phyloP scores from a whole-genome alignment of 169 alveolate species.

The Cryptosporidium bovis region DNA sequence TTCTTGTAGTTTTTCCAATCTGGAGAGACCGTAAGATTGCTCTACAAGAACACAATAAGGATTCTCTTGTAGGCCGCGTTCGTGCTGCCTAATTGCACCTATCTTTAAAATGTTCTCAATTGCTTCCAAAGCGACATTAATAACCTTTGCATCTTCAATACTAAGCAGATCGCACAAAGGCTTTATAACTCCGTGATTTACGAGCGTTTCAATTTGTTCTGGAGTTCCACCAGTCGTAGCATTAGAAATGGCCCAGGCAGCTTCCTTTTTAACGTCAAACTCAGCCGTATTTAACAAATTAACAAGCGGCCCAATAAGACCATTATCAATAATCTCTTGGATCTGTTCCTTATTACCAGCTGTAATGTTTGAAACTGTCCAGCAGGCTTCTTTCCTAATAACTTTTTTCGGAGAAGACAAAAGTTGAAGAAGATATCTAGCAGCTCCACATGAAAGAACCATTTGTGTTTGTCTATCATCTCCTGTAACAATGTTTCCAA shows the following conservation, averaged over 20 bases:
- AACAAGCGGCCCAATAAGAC: slow-evolving; percentile 86
- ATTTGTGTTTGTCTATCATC: slow-evolving; percentile 94
- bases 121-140: slow-evolving; percentile 92
- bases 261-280: slow-evolving; percentile 95
- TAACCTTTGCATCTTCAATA: slow-evolving; percentile 90
- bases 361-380: slow-evolving; percentile 96
- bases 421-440: slow-evolving; percentile 85
- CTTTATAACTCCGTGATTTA: slow-evolving; percentile 90
- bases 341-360: slow-evolving; percentile 92
- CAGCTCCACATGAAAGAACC: slow-evolving; percentile 92
- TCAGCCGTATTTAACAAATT: slow-evolving; percentile 89
- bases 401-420: slow-evolving; percentile 89
- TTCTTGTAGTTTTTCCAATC: slow-evolving; percentile 82
- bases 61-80: slow-evolving; percentile 84
- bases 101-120: slow-evolving; percentile 90
- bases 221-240: slow-evolving; percentile 92
- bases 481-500: slow-evolving; percentile 98
- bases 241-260: slow-evolving; percentile 98
- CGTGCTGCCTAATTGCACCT: slow-evolving; percentile 86
- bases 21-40: slow-evolving; percentile 82
- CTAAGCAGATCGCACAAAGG: slow-evolving; percentile 89
- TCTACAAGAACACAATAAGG: slow-evolving; percentile 88
- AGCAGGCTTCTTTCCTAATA: slow-evolving; percentile 96
- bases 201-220: slow-evolving; percentile 89
- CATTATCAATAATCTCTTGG: slow-evolving; percentile 88